A percentile compares a stretch with the other conserved stretches of the same genome.
phyloP scores from a whole-genome alignment of 2,329 filamentous ascomycete species.

The Metarhizium guizhouense region DNA sequence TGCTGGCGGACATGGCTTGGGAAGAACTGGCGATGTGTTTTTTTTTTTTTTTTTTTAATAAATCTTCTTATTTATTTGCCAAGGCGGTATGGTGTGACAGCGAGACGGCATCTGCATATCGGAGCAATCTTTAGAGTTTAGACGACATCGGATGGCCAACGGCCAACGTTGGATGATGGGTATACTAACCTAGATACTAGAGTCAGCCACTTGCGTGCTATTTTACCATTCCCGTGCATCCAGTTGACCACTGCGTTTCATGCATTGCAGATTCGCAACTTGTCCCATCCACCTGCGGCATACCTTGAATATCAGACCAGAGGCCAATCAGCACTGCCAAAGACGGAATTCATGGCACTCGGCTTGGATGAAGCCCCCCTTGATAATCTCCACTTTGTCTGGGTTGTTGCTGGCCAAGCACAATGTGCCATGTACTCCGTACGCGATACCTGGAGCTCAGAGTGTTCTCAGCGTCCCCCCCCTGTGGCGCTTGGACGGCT shows the following conservation, averaged over 20 bases:
- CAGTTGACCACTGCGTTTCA: not conserved
- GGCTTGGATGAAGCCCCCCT: not conserved
- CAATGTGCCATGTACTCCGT: not conserved
- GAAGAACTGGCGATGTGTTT: too few relatives aligned
- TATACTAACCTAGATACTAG: too few relatives aligned
- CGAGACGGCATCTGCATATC: too few relatives aligned
- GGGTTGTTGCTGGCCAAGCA: not conserved
- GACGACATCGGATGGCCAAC: too few relatives aligned
- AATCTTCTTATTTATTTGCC: too few relatives aligned
- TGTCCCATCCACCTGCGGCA: not conserved
- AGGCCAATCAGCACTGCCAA: not conserved
- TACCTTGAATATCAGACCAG: not conserved
- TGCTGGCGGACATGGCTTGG: too few relatives aligned
- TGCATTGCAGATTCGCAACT: not conserved
- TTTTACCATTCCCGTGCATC: not conserved
- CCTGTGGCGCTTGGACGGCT: not conserved
- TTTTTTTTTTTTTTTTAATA: too few relatives aligned
- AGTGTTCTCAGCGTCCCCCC: not conserved
- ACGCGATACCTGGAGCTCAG: not conserved
- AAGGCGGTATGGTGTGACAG: too few relatives aligned
- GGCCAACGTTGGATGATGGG: too few relatives aligned
- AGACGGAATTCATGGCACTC: not conserved
- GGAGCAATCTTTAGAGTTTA: too few relatives aligned
- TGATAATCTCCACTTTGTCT: not conserved
- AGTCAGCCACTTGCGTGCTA: not conserved